phyloP scores from a whole-genome alignment of 441 rosid species.

The Erodium texanum region DNA sequence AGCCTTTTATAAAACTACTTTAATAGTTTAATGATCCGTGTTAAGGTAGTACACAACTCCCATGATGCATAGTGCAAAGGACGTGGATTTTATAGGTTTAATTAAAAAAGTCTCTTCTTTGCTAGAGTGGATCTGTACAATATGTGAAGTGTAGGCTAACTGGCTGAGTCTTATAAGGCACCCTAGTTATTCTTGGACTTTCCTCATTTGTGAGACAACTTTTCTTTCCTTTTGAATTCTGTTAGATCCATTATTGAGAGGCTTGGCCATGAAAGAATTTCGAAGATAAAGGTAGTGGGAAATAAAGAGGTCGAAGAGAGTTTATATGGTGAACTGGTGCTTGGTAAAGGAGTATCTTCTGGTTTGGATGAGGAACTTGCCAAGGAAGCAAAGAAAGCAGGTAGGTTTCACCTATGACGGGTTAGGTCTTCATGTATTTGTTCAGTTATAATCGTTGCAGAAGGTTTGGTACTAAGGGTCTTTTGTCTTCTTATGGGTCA shows the following conservation, averaged over 20 bases:
- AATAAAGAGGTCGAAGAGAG: conserved; percentile 57
- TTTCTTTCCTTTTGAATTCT: conserved; percentile 11
- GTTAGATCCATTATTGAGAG: conserved; percentile 62
- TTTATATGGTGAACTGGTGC: conserved; percentile 68
- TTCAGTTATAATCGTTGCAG: conserved; percentile 11
- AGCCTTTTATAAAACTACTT: too few relatives aligned
- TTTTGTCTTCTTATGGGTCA: conserved; percentile 28
- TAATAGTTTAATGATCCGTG: too few relatives aligned
- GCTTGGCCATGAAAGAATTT: conserved; percentile 63
- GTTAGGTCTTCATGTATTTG: conserved; percentile 11
- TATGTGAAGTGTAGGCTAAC: neutral
- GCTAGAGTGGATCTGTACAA: neutral
- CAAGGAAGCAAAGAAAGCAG: conserved; percentile 71
- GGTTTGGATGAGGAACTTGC: conserved; percentile 63
- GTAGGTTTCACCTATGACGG: conserved; percentile 26
- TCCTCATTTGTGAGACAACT: neutral
- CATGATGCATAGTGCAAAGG: neutral
- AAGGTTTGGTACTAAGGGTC: conserved; percentile 18
- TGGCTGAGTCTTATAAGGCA: neutral
- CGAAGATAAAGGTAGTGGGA: conserved; percentile 55
- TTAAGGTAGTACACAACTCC: too few relatives aligned
- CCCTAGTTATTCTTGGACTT: neutral
- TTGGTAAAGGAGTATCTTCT: conserved; percentile 48
- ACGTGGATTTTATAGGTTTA: too few relatives aligned
- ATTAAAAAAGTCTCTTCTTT: too few relatives aligned